phyloP scores from a whole-genome alignment of 345 rosid species.

The Carallia brachiata region DNA sequence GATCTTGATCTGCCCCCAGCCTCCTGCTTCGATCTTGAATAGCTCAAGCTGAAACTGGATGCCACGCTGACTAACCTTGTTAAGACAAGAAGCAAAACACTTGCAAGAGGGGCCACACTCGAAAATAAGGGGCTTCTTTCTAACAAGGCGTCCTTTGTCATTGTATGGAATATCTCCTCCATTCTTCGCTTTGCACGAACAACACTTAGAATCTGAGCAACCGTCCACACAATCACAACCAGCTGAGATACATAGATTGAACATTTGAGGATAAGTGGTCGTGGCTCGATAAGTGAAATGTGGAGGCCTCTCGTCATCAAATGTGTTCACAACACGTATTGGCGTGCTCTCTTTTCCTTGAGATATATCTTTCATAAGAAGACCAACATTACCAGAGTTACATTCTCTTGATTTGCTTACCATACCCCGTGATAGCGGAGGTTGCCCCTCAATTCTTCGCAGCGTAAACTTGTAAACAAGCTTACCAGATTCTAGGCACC shows the following conservation, averaged over 20 bases:
- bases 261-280: neutral
- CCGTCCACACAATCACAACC: constrained; percentile 23
- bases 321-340: constrained; percentile 1
- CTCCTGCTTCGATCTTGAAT: constrained; percentile 40
- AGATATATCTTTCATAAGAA: constrained; percentile 13
- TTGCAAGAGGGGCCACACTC: constrained; percentile 62
- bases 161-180: constrained; percentile 44
- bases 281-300: neutral
- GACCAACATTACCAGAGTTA: neutral
- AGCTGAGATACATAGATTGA: neutral
- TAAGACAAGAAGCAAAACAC: constrained; percentile 45
- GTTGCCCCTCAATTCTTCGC: constrained; percentile 17
- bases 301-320: constrained; percentile 6
- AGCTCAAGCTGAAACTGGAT: constrained; percentile 45
- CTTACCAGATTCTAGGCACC: constrained; percentile 20
- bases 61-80: constrained; percentile 50
- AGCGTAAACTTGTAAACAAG: constrained; percentile 26
- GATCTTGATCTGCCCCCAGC: constrained; percentile 58
- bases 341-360: constrained; percentile 20
- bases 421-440: neutral
- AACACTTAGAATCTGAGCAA: constrained; percentile 28
- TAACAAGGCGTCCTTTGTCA: constrained; percentile 28
- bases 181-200: constrained; percentile 49
- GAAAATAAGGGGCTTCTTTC: constrained; percentile 33
- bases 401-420: neutral